phyloP scores from a whole-genome alignment of 164 flowering plant genomes.

The Chimonanthus salicifolius region DNA sequence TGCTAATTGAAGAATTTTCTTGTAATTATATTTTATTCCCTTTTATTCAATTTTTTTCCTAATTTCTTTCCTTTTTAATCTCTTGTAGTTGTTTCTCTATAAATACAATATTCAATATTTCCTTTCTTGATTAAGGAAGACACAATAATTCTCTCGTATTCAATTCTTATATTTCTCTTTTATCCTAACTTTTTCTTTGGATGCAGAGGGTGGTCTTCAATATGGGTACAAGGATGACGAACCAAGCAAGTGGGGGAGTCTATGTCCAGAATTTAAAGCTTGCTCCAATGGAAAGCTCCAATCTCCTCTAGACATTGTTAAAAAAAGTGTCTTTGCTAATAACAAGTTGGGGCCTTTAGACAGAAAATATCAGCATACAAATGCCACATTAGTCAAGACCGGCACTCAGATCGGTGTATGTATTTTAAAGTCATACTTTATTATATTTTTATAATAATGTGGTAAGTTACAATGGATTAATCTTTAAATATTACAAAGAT shows the following conservation, averaged over 20 bases:
- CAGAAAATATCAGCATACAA: constrained; percentile 34
- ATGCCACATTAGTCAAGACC: constrained; percentile 43
- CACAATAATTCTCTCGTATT: too few species aligned
- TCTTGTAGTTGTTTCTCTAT: too few species aligned
- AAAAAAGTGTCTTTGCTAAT: constrained; percentile 9
- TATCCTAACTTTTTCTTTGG: background rate
- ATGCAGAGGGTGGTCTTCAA: constrained; percentile 1
- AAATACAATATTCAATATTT: too few species aligned
- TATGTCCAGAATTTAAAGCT: constrained; percentile 17
- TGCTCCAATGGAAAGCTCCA: constrained; percentile 44
- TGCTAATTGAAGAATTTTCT: too few species aligned
- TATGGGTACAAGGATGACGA: constrained; percentile 38
- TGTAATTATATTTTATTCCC: too few species aligned
- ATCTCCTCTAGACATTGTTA: constrained; percentile 50
- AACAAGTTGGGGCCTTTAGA: constrained; percentile 23
- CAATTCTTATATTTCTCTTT: too few species aligned
- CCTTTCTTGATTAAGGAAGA: too few species aligned
- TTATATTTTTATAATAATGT: too few species aligned
- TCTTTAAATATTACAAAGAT: too few species aligned
- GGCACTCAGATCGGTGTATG: constrained; percentile 42
- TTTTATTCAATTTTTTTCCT: too few species aligned
- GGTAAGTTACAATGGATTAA: too few species aligned
- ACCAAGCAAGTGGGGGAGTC: constrained; percentile 48
- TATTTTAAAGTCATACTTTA: background rate
- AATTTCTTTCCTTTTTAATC: too few species aligned